Evolutionary conservation across 805 yeast species (phyloP), one percentile per base, ranked within the genome.

Genomic region (Myxozyma geophila): DNA sequence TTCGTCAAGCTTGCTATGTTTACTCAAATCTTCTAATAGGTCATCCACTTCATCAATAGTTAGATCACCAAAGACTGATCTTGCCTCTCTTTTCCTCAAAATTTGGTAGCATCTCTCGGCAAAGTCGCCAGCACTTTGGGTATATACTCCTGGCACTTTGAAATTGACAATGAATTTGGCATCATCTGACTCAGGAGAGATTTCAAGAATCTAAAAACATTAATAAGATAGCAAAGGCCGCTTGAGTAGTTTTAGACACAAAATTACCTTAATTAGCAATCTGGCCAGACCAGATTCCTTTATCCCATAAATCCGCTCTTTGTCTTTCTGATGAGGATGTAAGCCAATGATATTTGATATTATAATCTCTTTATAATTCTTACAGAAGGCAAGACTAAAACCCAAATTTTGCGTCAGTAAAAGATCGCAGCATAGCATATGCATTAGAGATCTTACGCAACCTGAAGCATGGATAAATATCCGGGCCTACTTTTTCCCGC

Each of bases 381-480:
- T 50, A 67, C 71, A 39, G 50, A 48, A 21, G 71, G 71, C 23
- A 69, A 57, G n/a, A 70, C 70, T 70, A 49, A 12, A 48, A 13
- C 10, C 2, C 15, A 52, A 21, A 17, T 37, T 6, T 23, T 23
- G 35, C n/a, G 40, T 39, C 7, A 52, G 43, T 36, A 37, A 15
- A 37, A 6, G 53, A 12, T 8, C 21, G 6, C 5, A 36, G 19
- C 41, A 9, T 37, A 21, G 6, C 19, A 36, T 13, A n/a, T 19
- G 23, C 7, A n/a, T 19, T 4, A 28, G 33, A 19, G 13, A 23
- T 55, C 72, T 15, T 60, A 61, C 75, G 77, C 54, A 92, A 77
- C 39, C 85, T 77, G 15, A 89, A 78, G 0, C 87, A 87, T 0
- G 93, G 92, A 69, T 81, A 86, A 2, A 92, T 80, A 73, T 92